Base-by-base conservation (phyloP, 495 filamentous ascomycete genomes). In the Pseudotulostoma volvatum region DNA sequence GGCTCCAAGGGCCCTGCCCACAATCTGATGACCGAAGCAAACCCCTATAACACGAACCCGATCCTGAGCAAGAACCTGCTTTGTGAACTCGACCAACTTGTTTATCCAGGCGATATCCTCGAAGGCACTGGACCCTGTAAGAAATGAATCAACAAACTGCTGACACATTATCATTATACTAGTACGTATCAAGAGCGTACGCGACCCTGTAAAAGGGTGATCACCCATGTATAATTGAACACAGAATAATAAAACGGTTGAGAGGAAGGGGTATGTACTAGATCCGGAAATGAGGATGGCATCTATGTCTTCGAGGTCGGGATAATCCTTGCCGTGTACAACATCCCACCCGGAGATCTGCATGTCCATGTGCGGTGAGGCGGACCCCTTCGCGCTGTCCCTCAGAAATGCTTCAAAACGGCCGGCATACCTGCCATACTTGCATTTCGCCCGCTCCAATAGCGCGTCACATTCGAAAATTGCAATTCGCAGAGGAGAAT, bases 11-110 rank as follows among this genome's bases (percentile, higher is more conserved):
- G 85, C 84, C 14, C 86, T 67, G 0, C 71, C 84, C 36, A 93
- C 63, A 36, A 94, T 88, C 59, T 95, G 85, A 52, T 94, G 87
- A 13, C 86, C 88, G 55, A 88, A 94, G 53, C 87, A 94, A 18
- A 90, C 70, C 9, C 84, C 86, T 14, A 93, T 64, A 15, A 92
- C 56, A 16, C 73, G 68, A 15, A 93, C 68, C 39, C 70, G 63
- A 13, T 59, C 48, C 41, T 80, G 68, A 33, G 58, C 51, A 31
- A 84, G 57, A 35, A 78, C 47, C 36, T 64, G 50, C 41, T 69
- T 67, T 0, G 70, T 73, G 54, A 74, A 94, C 30, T 78, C 73
- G 1, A 88, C 77, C 0, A 95, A 67, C 14, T 67, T 70, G 14
- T 74, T 33, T 38, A 93, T 85, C 87, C 84, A 94, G 0, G 75